phyloP scores from a whole-genome alignment of 108 stramenopile genomes.

The Fragilaria crotonensis region DNA sequence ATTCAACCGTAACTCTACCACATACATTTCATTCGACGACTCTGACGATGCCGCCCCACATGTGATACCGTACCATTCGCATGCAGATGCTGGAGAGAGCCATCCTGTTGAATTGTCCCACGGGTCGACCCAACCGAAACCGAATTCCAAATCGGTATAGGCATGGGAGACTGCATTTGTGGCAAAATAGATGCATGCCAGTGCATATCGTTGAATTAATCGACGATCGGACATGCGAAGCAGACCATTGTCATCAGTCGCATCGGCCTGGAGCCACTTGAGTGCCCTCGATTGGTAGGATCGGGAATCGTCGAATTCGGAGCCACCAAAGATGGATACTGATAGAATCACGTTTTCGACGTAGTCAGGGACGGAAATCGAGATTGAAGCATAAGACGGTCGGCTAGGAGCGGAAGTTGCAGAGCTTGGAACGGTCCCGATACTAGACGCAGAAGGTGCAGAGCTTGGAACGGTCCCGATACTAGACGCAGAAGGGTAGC shows the following conservation, averaged over 20 bases:
- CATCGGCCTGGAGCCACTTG: neutral
- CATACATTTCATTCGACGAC: neutral
- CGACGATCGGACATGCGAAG: neutral
- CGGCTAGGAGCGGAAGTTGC: no score
- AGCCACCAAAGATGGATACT: neutral
- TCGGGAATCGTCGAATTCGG: neutral
- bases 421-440: no score
- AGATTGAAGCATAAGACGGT: no score
- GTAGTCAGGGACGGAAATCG: no score
- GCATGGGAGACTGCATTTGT: constrained; percentile 7
- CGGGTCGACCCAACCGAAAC: neutral
- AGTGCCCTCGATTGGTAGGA: neutral
- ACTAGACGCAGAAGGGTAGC: no score
- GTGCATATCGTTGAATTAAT: constrained; percentile 16
- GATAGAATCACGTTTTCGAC: no score
- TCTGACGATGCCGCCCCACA: constrained; percentile 10
- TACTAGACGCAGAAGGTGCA: no score
- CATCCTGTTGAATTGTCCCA: constrained; percentile 9
- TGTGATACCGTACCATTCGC: constrained; percentile 50
- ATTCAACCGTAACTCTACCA: no score
- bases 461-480: no score
- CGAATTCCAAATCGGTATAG: neutral
- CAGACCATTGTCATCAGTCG: neutral
- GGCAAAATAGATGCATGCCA: constrained; percentile 18
- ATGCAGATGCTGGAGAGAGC: constrained; percentile 37